Evolutionary conservation across 176 grass and related monocot species (phyloP).

Genomic region (Eragrostis nindensis): DNA sequence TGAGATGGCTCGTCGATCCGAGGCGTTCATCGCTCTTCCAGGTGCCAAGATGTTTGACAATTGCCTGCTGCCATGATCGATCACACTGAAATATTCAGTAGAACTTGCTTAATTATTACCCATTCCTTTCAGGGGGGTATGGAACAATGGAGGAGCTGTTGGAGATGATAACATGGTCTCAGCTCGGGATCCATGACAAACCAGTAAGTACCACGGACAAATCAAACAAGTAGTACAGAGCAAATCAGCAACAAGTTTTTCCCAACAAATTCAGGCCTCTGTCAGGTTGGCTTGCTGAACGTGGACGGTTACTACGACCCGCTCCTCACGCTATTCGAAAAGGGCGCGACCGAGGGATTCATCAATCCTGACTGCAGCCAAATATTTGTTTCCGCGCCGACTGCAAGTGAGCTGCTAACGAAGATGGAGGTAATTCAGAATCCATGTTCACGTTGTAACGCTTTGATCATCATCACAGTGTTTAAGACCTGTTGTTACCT

Average conservation of each 20-base stretch:
- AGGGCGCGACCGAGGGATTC: constrained; percentile 72
- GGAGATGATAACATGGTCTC: constrained; percentile 95
- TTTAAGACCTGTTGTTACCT: not conserved
- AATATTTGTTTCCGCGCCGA: constrained; percentile 73
- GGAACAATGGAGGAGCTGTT: constrained; percentile 92
- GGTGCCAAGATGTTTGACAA: constrained; percentile 30
- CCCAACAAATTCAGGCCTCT: not conserved
- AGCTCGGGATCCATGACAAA: constrained; percentile 89
- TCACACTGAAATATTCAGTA: not conserved
- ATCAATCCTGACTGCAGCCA: constrained; percentile 66
- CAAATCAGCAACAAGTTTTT: not conserved
- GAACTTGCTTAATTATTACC: not conserved
- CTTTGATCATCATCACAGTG: too few species aligned
- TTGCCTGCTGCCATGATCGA: not conserved
- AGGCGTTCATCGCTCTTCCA: constrained; percentile 90
- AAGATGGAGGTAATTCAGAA: constrained; percentile 73
- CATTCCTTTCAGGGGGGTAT: constrained; percentile 62
- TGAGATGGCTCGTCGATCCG: constrained; percentile 72
- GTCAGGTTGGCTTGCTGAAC: constrained; percentile 85
- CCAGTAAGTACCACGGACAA: constrained; percentile 49
- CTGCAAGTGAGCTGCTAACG: constrained; percentile 60
- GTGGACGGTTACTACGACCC: constrained; percentile 85
- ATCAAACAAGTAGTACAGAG: fast-evolving
- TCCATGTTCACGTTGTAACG: not conserved
- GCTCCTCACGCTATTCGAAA: constrained; percentile 72